Conservation (phyloP, 2,329 filamentous ascomycete species). For the Trichoderma breve region DNA sequence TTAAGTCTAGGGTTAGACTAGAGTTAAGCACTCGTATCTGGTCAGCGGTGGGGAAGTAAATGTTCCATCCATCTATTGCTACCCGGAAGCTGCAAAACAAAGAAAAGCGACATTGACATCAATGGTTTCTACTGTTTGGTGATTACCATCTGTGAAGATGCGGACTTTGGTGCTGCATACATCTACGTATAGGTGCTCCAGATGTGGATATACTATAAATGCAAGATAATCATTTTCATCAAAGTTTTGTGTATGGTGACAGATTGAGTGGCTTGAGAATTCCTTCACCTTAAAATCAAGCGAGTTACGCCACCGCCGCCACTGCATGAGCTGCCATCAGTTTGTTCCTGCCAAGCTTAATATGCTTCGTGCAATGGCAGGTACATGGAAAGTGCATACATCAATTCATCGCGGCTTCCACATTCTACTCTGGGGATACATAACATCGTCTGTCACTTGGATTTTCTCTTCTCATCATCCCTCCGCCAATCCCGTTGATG, state of each 20-base stretch:
- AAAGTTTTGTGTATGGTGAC: not conserved
- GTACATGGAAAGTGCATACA: not conserved
- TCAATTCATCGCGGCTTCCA: not conserved
- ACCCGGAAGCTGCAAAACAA: not conserved
- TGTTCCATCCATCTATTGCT: not conserved
- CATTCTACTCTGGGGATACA: not conserved
- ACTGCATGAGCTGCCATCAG: not conserved
- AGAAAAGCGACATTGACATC: not conserved
- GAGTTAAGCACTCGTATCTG: not conserved
- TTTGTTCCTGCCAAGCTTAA: not conserved
- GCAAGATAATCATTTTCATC: not conserved
- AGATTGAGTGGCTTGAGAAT: not conserved
- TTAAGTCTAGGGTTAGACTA: not conserved
- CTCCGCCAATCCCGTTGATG: not conserved
- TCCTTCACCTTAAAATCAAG: not conserved
- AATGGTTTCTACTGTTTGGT: not conserved
- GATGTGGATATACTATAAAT: not conserved
- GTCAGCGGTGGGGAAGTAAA: not conserved
- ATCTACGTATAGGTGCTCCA: too few species aligned
- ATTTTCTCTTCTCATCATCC: not conserved
- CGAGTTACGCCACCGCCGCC: constrained; percentile 11
- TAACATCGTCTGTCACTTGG: not conserved
- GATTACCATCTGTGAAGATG: not conserved
- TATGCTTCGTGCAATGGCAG: not conserved
- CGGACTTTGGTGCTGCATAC: too few species aligned